phyloP scores from a whole-genome alignment of 306 rosid genomes.

The Rosa lucieae region DNA sequence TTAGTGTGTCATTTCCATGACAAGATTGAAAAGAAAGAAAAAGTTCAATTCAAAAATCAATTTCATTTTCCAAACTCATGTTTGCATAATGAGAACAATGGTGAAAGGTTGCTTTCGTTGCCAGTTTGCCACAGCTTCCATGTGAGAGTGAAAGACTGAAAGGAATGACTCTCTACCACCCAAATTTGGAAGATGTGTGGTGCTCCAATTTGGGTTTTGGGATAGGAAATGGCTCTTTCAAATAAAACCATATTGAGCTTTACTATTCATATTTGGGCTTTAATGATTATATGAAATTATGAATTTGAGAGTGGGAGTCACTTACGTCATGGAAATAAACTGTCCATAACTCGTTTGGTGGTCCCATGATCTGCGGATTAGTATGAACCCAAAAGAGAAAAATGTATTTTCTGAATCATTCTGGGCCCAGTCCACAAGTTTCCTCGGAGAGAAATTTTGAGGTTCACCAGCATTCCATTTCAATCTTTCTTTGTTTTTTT shows the following conservation, averaged over 20 bases:
- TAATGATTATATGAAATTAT: too few relatives aligned
- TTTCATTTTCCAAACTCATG: background rate
- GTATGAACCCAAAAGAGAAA: too few relatives aligned
- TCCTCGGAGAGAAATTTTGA: too few relatives aligned
- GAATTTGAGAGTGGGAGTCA: too few relatives aligned
- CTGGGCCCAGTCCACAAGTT: too few relatives aligned
- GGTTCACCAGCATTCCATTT: too few relatives aligned
- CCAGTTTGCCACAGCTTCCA: slow-evolving; percentile 7
- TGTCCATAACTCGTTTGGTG: too few relatives aligned
- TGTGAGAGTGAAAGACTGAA: background rate
- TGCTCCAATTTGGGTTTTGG: background rate
- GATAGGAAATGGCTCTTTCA: background rate
- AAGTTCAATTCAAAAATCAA: background rate
- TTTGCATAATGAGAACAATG: background rate
- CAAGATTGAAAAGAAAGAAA: background rate
- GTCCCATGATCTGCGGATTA: too few relatives aligned
- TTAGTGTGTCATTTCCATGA: background rate
- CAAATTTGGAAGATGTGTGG: background rate
- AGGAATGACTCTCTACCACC: background rate
- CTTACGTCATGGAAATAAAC: too few relatives aligned
- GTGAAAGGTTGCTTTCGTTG: slow-evolving; percentile 4
- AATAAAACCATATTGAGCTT: background rate
- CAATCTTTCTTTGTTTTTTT: too few relatives aligned
- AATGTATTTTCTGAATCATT: too few relatives aligned
- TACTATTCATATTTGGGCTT: background rate